Evolutionary conservation across 306 rosid genomes (phyloP).

Genomic region (Lotus japonicus): DNA sequence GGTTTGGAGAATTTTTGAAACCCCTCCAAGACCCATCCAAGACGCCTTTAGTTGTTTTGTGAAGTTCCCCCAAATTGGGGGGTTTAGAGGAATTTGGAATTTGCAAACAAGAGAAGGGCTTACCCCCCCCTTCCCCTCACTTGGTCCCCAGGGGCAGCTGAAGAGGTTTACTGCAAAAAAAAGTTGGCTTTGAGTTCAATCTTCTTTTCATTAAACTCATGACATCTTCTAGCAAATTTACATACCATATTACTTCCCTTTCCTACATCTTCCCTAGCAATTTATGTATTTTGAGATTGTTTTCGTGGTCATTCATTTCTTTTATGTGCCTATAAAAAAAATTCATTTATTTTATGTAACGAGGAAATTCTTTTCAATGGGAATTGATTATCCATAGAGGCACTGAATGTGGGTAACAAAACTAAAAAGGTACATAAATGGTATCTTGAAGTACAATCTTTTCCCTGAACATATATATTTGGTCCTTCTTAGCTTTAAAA

Average conservation of each 20-base stretch:
- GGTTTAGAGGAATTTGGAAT: too few relatives aligned
- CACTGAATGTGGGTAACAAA: not conserved
- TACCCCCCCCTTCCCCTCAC: too few relatives aligned
- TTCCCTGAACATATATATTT: not conserved
- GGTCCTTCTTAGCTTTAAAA: slow-evolving; percentile 1
- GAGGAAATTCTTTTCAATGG: too few relatives aligned
- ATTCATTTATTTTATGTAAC: too few relatives aligned
- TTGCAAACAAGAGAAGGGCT: too few relatives aligned
- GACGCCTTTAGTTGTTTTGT: too few relatives aligned
- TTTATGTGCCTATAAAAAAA: too few relatives aligned
- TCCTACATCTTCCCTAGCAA: not conserved
- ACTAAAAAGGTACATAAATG: not conserved
- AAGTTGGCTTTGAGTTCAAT: not conserved
- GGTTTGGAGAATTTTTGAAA: too few relatives aligned
- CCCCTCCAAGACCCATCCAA: too few relatives aligned
- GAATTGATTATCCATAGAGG: too few relatives aligned
- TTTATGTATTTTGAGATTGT: not conserved
- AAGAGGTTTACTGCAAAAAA: not conserved
- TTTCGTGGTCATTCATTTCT: not conserved
- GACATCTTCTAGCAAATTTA: not conserved
- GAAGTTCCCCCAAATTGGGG: too few relatives aligned
- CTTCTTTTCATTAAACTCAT: not conserved
- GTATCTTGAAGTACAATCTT: not conserved
- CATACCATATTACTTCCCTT: not conserved
- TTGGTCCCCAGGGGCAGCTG: not conserved